Conservation (phyloP, 2,329 filamentous ascomycete genomes). For the Fonsecaea monophora region DNA sequence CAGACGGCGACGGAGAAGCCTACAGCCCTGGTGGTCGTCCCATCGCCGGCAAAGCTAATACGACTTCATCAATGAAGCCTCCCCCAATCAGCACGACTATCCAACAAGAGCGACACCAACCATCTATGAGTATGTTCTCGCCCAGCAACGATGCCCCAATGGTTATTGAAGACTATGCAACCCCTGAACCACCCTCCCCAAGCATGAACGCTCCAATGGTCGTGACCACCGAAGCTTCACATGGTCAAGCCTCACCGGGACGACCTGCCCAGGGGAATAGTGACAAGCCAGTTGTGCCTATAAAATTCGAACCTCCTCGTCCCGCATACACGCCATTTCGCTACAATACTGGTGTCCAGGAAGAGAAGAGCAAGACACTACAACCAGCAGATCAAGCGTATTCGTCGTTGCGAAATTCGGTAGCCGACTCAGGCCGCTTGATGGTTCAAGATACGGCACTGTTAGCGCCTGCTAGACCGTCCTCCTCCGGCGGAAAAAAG, state of each 20-base stretch:
- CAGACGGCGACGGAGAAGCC: conserved; percentile 43
- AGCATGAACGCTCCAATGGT: conserved; percentile 33
- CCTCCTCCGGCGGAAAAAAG: conserved; percentile 37
- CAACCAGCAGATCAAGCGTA: conserved; percentile 56
- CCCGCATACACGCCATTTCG: conserved; percentile 56
- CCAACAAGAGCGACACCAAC: conserved; percentile 35
- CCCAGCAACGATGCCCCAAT: conserved; percentile 40
- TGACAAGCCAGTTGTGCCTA: conserved; percentile 30
- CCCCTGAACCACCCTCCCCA: conserved; percentile 35
- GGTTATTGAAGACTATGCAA: conserved; percentile 40
- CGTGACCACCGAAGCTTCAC: conserved; percentile 20
- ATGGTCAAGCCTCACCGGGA: conserved; percentile 14
- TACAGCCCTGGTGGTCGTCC: conserved; percentile 53
- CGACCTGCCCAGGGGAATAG: conserved; percentile 7
- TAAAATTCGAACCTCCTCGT: conserved; percentile 46
- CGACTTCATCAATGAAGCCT: not conserved
- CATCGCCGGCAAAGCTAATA: not conserved
- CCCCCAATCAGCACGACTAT: conserved; percentile 1
- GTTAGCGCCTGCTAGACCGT: conserved; percentile 36
- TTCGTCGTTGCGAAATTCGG: conserved; percentile 54
- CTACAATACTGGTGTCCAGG: conserved; percentile 52
- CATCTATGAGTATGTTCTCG: conserved; percentile 25
- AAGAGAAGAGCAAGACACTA: conserved; percentile 48
- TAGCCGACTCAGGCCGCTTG: conserved; percentile 52
- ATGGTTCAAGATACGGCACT: conserved; percentile 46